These are phyloP conservation scores for Fistulina hepatica DNA, from an alignment of 1,284 basidiomycete species.

Conservation along the genomic window DNA sequence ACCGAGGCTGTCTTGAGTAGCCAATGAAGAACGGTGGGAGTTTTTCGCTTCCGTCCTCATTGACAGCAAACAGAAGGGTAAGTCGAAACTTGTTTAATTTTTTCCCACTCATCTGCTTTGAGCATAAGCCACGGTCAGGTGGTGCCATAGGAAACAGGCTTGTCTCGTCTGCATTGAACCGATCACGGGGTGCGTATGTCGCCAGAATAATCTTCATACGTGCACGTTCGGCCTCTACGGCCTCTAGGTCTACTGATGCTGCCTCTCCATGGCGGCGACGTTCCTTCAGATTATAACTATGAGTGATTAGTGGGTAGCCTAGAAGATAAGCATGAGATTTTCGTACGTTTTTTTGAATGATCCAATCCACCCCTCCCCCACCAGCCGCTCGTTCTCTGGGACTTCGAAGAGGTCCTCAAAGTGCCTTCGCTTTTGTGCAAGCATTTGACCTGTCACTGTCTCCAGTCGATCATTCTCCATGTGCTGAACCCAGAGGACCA, in stretches of 20 bases:
- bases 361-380: conserved; percentile 20
- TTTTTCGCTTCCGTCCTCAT: conserved; percentile 24
- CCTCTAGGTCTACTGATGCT: conserved; percentile 22
- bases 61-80: conserved; percentile 20
- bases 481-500: conserved; percentile 21
- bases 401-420: conserved; percentile 23
- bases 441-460: conserved; percentile 21
- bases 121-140: conserved; percentile 23
- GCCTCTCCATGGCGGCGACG: conserved; percentile 27
- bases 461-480: conserved; percentile 20
- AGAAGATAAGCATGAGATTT: not conserved
- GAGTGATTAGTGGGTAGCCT: not conserved
- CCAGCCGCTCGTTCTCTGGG: conserved; percentile 18
- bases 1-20: conserved; percentile 20
- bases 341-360: conserved; percentile 18
- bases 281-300: conserved; percentile 20
- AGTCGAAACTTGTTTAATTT: conserved; percentile 24
- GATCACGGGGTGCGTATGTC: conserved; percentile 18
- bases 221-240: conserved; percentile 18
- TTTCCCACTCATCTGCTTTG: conserved; percentile 20
- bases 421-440: conserved; percentile 18
- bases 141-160: conserved; percentile 22
- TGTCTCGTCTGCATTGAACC: conserved; percentile 28
- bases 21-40: conserved; percentile 25
- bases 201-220: conserved; percentile 14